These are phyloP conservation scores for Setaria italica DNA, from an alignment of 202 grass and related monocot species.

Conservation along the genomic window DNA sequence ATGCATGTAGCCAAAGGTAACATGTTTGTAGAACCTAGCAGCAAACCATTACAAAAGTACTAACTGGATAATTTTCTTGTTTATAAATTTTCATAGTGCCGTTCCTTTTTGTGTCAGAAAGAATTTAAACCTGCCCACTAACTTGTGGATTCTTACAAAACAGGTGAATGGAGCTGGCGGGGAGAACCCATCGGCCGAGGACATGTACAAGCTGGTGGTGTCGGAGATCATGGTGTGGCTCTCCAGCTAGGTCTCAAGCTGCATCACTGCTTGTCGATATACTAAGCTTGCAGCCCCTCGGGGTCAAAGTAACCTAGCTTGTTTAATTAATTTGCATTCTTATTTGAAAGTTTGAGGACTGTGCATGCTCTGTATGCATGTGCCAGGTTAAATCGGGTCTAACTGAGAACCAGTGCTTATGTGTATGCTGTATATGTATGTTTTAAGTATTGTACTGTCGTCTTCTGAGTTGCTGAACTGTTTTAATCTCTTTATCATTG, in stretches of 20 bases:
- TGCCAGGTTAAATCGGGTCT: neutral
- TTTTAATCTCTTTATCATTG: neutral
- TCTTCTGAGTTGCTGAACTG: too few relatives aligned
- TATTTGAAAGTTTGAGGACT: neutral
- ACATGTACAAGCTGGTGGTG: slow-evolving; percentile 61
- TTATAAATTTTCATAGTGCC: neutral
- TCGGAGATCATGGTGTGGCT: slow-evolving; percentile 72
- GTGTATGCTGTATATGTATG: neutral
- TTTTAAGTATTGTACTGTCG: too few relatives aligned
- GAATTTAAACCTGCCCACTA: neutral
- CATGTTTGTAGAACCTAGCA: neutral
- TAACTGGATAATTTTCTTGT: neutral
- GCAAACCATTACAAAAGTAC: neutral
- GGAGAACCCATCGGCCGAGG: slow-evolving; percentile 34
- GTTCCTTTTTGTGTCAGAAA: neutral
- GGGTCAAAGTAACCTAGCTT: neutral
- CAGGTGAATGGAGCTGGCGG: neutral
- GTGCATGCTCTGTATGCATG: neutral
- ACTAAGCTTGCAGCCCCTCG: neutral
- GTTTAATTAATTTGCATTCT: neutral
- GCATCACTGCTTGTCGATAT: neutral
- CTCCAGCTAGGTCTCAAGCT: neutral
- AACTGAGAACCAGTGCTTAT: neutral
- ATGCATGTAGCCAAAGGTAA: too few relatives aligned
- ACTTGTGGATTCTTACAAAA: neutral